Evolutionary conservation across 495 filamentous ascomycete genomes (phyloP).

Genomic region (Neurospora hispaniola): DNA sequence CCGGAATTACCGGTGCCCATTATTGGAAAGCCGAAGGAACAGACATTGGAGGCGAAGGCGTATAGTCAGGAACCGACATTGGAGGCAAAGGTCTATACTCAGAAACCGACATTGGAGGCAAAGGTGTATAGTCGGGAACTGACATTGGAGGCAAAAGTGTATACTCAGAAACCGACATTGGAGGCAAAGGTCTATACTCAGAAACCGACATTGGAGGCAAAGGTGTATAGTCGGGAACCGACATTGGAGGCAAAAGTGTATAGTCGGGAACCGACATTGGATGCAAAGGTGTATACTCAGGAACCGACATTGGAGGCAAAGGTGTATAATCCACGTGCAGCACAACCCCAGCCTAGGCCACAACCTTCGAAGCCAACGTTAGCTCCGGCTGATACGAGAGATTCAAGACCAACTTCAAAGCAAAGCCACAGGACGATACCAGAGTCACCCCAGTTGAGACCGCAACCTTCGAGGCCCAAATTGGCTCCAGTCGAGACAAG

Average conservation of each 20-base stretch:
- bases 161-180: too few species aligned
- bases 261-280: not conserved
- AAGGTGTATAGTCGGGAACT: not conserved
- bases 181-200: not conserved
- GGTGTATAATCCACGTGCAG: not conserved
- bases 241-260: slow-evolving; percentile 1
- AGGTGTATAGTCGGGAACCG: not conserved
- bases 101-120: not conserved
- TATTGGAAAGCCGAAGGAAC: slow-evolving; percentile 2
- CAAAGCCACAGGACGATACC: not conserved
- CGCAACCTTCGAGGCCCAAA: slow-evolving; percentile 10
- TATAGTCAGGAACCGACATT: not conserved
- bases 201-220: slow-evolving; percentile 1
- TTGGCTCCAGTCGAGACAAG: slow-evolving; percentile 18
- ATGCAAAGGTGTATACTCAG: too few species aligned
- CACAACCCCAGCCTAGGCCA: not conserved
- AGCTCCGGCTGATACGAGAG: slow-evolving; percentile 14
- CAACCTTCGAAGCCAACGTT: slow-evolving; percentile 5
- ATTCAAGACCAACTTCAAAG: slow-evolving; percentile 1
- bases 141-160: too few species aligned
- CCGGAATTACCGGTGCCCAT: not conserved
- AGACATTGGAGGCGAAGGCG: slow-evolving; percentile 2
- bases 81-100: slow-evolving; percentile 2
- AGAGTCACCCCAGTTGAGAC: not conserved
- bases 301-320: not conserved